Evolutionary conservation across 306 rosid genomes (phyloP).

Genomic region (Oxytropis ochrocephala): DNA sequence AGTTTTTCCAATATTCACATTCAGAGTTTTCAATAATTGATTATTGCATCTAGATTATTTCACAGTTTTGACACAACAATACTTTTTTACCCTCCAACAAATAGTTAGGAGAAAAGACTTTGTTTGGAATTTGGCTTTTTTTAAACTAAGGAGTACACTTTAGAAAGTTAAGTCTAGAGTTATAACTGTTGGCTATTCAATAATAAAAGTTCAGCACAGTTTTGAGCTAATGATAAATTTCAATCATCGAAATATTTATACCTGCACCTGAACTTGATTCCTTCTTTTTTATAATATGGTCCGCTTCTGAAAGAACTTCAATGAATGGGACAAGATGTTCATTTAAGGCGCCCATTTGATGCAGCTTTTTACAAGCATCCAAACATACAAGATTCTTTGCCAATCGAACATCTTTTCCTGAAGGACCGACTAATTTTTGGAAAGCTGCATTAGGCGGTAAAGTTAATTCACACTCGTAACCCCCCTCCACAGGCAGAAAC

Average conservation of each 20-base stretch:
- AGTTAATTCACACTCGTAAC: constrained; percentile 45
- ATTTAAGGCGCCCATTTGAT: constrained; percentile 72
- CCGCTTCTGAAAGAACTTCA: constrained; percentile 36
- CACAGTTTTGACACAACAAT: too few relatives aligned
- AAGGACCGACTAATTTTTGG: constrained; percentile 62
- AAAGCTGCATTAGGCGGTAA: constrained; percentile 80
- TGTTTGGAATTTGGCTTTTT: too few relatives aligned
- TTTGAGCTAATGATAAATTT: neutral
- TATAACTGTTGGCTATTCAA: neutral
- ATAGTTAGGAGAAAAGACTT: too few relatives aligned
- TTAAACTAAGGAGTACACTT: too few relatives aligned
- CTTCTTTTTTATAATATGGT: constrained; percentile 32
- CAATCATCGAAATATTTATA: constrained; percentile 18
- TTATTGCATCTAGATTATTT: too few relatives aligned
- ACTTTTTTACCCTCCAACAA: too few relatives aligned
- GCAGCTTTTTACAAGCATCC: constrained; percentile 90
- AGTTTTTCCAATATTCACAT: too few relatives aligned
- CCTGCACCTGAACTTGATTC: constrained; percentile 62
- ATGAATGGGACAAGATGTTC: constrained; percentile 67
- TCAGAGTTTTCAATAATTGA: too few relatives aligned
- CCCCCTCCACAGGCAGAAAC: constrained; percentile 33
- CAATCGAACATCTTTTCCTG: constrained; percentile 38
- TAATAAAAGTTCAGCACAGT: neutral
- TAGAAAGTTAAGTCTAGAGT: too few relatives aligned
- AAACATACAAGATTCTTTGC: constrained; percentile 81